Base-by-base conservation (phyloP, 805 yeast genomes). In the Yarrowia keelungensis region DNA sequence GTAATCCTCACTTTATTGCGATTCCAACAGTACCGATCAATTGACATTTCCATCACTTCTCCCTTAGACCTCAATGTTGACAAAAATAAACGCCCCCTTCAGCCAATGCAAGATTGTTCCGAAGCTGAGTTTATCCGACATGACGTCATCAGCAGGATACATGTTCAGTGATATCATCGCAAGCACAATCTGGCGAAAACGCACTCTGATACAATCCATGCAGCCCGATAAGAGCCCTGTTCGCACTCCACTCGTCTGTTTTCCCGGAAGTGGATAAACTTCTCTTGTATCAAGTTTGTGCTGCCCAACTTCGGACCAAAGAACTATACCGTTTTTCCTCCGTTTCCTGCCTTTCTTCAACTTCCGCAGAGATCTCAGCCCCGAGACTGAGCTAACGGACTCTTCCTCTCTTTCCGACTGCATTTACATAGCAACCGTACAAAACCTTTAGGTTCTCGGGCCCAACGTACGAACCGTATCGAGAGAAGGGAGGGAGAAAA, bases 61-160 rank as follows among this genome's bases (percentile, higher is more conserved):
- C 10, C 19, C 9, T 12, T 22, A 4, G 14, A 5, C 32, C 12
- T 15, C 32, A 8, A 39, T 49, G 53, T 39, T 50, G 54, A 15
- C 56, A 51, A 7, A 51, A 51, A 36, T 51, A 41, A 51, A 51
- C 56, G 56, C 14, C 42, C 10, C 26, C 2, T 10, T 15, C 14
- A 10, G n/a, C 59, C 59, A 53, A 53, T 53, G 59, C 45, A 36
- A 19, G 36, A 39, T 38, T 53, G 59, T 38, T 53, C 59, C 59
- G 59, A 51, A 32, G 5, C 11, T 16, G 36, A 39, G 59, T 53
- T 53, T 53, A 53, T 53, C 59, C 59, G 59, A 8, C 7, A 53
- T 53, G 59, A 53, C 59, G 59, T 53, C 59, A 53, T 53, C 12
- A 36, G 50, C 16, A 36, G n/a, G 11, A 22, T 10, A 26, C 50